These are phyloP conservation scores for Viola odorata DNA, from an alignment of 345 rosid species.

Conservation along the genomic window DNA sequence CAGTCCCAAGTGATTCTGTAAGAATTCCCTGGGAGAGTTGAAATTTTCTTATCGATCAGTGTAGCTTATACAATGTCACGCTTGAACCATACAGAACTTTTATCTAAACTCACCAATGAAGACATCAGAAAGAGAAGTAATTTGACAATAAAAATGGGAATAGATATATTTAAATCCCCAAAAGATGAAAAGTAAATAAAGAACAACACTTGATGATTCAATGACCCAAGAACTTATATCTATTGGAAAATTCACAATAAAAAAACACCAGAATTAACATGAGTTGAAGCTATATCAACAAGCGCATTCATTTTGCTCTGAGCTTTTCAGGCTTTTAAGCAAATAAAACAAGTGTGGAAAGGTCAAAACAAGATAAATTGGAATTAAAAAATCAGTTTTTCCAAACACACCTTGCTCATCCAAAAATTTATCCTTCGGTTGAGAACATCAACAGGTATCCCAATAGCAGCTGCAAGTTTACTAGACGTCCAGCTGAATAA, in stretches of 20 bases:
- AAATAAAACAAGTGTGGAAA: neutral
- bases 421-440: constrained; percentile 75
- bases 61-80: constrained; percentile 1
- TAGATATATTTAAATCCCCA: neutral
- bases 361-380: no score
- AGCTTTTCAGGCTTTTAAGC: neutral
- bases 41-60: constrained; percentile 2
- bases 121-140: neutral
- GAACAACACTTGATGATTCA: neutral
- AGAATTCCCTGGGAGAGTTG: constrained; percentile 60
- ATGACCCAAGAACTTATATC: no score
- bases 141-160: neutral
- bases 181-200: neutral
- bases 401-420: constrained; percentile 68
- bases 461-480: constrained; percentile 63
- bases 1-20: constrained; percentile 54
- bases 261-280: no score
- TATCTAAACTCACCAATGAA: neutral
- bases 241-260: no score
- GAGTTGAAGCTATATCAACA: no score
- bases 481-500: constrained; percentile 71
- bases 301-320: no score
- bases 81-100: neutral
- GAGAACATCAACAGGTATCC: constrained; percentile 64
- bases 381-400: neutral